Conservation (phyloP, 2,329 filamentous ascomycete species). For the Apiospora rasikravindrae region DNA sequence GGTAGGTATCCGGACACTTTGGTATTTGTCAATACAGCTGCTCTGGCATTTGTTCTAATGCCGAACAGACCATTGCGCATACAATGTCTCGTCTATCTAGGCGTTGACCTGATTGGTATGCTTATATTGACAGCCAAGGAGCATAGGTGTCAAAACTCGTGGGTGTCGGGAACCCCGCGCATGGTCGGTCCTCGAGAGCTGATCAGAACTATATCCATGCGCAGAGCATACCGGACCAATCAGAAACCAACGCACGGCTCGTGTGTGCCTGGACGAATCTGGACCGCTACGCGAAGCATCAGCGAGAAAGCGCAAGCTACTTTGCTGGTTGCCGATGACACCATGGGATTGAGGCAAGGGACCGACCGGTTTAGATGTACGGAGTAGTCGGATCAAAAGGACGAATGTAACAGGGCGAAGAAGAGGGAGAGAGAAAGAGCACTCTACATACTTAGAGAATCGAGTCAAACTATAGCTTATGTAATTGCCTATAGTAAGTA, state of each 20-base stretch:
- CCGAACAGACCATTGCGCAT: background rate
- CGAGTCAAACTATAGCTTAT: background rate
- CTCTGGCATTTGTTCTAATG: background rate
- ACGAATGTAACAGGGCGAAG: background rate
- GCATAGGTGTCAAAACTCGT: background rate
- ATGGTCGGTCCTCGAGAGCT: background rate
- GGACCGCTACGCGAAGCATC: background rate
- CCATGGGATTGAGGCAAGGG: background rate
- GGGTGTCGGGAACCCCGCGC: constrained; percentile 6
- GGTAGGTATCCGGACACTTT: background rate
- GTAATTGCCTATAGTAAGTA: background rate
- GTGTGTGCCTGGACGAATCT: background rate
- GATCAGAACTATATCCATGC: background rate
- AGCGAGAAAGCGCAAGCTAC: background rate
- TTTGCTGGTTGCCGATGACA: background rate
- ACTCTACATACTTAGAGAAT: background rate
- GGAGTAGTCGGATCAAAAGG: background rate
- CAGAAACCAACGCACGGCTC: constrained; percentile 15
- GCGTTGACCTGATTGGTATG: background rate
- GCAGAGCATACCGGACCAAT: background rate
- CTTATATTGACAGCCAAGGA: background rate
- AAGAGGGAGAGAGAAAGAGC: background rate
- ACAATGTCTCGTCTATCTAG: background rate
- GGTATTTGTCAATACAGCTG: background rate
- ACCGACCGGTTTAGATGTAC: background rate